Conservation (phyloP, 2,329 filamentous ascomycete genomes). For the Pyrenophora seminiperda region DNA sequence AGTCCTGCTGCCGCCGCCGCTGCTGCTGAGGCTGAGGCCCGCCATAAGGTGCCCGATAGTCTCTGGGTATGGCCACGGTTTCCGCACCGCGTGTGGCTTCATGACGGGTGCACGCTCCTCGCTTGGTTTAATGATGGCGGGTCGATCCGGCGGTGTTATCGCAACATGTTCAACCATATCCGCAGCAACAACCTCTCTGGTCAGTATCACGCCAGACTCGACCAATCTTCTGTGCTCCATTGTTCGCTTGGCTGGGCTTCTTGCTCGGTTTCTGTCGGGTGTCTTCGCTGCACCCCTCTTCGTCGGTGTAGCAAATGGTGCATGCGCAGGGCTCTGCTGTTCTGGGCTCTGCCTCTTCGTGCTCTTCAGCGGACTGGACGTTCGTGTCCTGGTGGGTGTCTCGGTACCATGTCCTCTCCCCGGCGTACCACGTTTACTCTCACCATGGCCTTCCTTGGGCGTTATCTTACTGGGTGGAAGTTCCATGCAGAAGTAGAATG, state of each 20-base stretch:
- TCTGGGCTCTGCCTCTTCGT: neutral
- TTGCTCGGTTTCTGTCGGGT: conserved; percentile 2
- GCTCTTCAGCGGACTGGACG: conserved; percentile 9
- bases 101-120: neutral
- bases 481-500: conserved; percentile 30
- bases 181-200: neutral
- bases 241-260: conserved; percentile 6
- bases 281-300: neutral
- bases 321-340: conserved; percentile 6
- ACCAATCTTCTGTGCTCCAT: neutral
- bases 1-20: neutral
- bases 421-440: conserved; percentile 10
- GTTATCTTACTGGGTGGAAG: conserved; percentile 22
- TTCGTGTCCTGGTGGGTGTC: neutral
- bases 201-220: neutral
- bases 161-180: neutral
- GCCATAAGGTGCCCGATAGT: conserved; percentile 28
- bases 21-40: conserved; percentile 2
- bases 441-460: conserved; percentile 11
- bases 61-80: neutral
- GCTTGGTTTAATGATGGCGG: neutral
- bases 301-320: conserved; percentile 14
- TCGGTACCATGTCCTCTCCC: conserved; percentile 5
- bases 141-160: neutral
- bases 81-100: neutral